Evolutionary conservation across 1,284 basidiomycete species (phyloP).

Genomic region (Trametes sp.): DNA sequence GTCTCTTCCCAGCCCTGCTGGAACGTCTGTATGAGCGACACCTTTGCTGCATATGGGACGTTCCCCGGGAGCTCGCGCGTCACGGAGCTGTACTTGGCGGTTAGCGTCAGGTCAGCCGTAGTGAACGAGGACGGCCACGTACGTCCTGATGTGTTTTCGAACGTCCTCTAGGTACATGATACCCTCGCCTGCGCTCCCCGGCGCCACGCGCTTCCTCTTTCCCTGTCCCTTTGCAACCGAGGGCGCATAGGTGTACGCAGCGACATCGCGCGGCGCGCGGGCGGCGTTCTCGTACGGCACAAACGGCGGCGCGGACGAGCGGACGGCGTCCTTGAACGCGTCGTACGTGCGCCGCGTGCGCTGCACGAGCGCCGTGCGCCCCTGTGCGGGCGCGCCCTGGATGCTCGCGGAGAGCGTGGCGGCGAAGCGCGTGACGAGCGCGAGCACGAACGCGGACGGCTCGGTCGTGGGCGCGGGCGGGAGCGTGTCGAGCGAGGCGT

Average conservation of each 20-base stretch:
- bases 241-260: conserved; percentile 33
- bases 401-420: conserved; percentile 46
- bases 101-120: background rate
- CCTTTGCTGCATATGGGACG: conserved; percentile 58
- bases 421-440: conserved; percentile 56
- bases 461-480: conserved; percentile 51
- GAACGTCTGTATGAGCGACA: conserved; percentile 49
- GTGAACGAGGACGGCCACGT: background rate
- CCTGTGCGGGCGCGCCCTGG: conserved; percentile 38
- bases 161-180: conserved; percentile 35
- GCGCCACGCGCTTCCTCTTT: conserved; percentile 36
- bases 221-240: conserved; percentile 14
- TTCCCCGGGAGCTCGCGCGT: conserved; percentile 60
- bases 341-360: conserved; percentile 14
- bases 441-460: conserved; percentile 54
- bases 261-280: conserved; percentile 20
- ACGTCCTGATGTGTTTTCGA: conserved; percentile 33
- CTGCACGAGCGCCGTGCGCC: conserved; percentile 23
- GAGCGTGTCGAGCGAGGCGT: conserved; percentile 51
- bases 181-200: conserved; percentile 2
- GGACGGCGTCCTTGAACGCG: conserved; percentile 16
- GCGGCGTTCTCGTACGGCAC: conserved; percentile 26
- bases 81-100: conserved; percentile 45
- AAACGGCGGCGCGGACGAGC: conserved; percentile 50
- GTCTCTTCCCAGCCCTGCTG: conserved; percentile 49